Conservation (phyloP, 2,329 filamentous ascomycete genomes). For the Claviceps digitariae region DNA sequence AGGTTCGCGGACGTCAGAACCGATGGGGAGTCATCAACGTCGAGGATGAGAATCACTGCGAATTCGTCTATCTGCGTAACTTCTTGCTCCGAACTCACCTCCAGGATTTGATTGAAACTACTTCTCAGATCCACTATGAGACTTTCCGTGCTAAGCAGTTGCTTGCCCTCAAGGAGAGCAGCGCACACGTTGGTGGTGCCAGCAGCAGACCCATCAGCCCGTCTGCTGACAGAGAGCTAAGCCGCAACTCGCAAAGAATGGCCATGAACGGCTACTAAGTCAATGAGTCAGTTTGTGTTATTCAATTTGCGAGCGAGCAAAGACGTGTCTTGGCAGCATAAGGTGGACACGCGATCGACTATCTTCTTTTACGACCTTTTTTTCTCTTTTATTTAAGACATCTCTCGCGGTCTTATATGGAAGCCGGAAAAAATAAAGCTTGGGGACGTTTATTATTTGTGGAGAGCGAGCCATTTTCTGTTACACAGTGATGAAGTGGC, state of each 20-base stretch:
- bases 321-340: conserved; percentile 20
- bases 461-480: conserved; percentile 8
- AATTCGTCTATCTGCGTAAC: conserved; percentile 96
- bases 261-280: conserved; percentile 96
- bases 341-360: conserved; percentile 5
- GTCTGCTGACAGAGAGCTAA: conserved; percentile 85
- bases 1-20: conserved; percentile 95
- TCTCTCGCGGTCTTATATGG: conserved; percentile 18
- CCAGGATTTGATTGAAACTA: conserved; percentile 97
- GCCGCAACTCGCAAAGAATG: conserved; percentile 92
- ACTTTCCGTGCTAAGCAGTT: conserved; percentile 99
- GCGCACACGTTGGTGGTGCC: conserved; percentile 62
- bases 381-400: conserved; percentile 6
- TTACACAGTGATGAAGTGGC: conserved; percentile 9
- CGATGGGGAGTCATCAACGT: conserved; percentile 99
- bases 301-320: conserved; percentile 19
- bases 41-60: conserved; percentile 98
- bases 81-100: conserved; percentile 97
- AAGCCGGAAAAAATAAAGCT: conserved; percentile 10
- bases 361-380: conserved; percentile 16
- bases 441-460: conserved; percentile 12
- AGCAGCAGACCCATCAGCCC: conserved; percentile 86
- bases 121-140: conserved; percentile 99
- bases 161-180: conserved; percentile 95
- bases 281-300: conserved; percentile 14